Evolutionary conservation across 768 basidiomycete species (phyloP).

Genomic region (Lyophyllum decastes): DNA sequence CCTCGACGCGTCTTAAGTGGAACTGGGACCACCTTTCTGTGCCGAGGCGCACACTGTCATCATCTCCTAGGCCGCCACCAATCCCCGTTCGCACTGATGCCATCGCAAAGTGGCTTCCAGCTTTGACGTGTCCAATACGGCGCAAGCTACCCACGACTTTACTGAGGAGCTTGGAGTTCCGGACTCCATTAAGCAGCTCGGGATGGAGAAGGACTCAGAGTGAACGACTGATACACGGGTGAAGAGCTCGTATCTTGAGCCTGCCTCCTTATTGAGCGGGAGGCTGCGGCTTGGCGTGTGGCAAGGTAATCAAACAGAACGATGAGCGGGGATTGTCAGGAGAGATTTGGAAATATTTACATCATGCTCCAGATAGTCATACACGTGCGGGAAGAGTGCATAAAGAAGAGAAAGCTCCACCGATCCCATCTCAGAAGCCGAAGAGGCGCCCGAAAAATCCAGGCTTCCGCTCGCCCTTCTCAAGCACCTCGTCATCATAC

Average conservation of each 20-base stretch:
- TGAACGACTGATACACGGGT: conserved; percentile 37
- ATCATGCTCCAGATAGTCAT: background rate
- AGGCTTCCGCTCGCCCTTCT: conserved; percentile 8
- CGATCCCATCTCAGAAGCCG: conserved; percentile 17
- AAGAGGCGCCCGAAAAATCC: conserved; percentile 28
- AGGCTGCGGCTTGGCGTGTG: no score
- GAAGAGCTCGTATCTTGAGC: conserved; percentile 39
- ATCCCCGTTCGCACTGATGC: conserved; percentile 31
- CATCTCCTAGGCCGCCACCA: conserved; percentile 43
- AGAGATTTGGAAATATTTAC: conserved; percentile 6
- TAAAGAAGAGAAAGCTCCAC: background rate
- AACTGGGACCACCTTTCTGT: conserved; percentile 37
- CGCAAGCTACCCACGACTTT: conserved; percentile 25
- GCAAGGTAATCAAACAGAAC: no score
- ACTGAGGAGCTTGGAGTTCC: conserved; percentile 29
- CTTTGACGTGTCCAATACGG: conserved; percentile 22
- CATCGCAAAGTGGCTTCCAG: conserved; percentile 32
- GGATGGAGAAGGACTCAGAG: conserved; percentile 42
- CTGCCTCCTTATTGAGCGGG: conserved; percentile 36
- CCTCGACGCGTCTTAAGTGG: background rate
- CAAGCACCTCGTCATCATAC: conserved; percentile 34
- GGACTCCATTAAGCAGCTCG: conserved; percentile 34
- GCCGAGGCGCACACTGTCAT: conserved; percentile 44
- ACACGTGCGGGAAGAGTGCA: background rate
- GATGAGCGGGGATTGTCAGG: conserved; percentile 30